phyloP scores from a whole-genome alignment of 352 stramenopile species.

The Phytophthora sp. region DNA sequence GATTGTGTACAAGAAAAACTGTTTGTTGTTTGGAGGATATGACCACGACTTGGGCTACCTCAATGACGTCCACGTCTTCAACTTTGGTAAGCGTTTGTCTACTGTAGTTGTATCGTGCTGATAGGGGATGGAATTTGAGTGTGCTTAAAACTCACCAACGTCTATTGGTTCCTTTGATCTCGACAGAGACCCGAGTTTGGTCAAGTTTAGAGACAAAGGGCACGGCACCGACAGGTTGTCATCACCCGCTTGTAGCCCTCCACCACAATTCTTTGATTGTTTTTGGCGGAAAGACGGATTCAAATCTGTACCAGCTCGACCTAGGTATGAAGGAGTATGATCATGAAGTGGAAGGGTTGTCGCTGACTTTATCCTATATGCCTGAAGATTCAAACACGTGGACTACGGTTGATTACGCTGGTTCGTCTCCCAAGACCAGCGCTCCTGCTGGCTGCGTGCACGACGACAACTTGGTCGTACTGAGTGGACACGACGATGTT shows the following conservation, averaged over 20 bases:
- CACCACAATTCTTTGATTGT: slow-evolving; percentile 94
- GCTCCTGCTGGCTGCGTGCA: slow-evolving; percentile 94
- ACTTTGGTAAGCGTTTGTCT: slow-evolving; percentile 81
- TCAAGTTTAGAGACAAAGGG: slow-evolving; percentile 91
- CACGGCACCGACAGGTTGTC: slow-evolving; percentile 88
- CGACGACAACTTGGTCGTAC: slow-evolving; percentile 92
- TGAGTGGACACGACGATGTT: slow-evolving; percentile 93
- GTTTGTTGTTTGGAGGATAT: slow-evolving; percentile 96
- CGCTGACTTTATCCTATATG: slow-evolving; percentile 6
- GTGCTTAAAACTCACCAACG: too few species aligned
- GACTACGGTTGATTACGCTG: slow-evolving; percentile 67
- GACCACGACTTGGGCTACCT: slow-evolving; percentile 95
- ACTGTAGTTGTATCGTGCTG: too few species aligned
- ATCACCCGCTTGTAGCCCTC: slow-evolving; percentile 95
- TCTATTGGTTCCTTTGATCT: not conserved
- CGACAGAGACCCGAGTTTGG: slow-evolving; percentile 82
- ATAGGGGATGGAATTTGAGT: too few species aligned
- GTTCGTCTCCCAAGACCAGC: slow-evolving; percentile 77
- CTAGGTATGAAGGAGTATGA: slow-evolving; percentile 47
- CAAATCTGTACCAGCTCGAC: slow-evolving; percentile 95
- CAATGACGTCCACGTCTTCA: slow-evolving; percentile 96
- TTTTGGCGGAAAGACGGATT: slow-evolving; percentile 94
- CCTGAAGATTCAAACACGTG: slow-evolving; percentile 67
- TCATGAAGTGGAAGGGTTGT: not conserved
- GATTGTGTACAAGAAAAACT: slow-evolving; percentile 92